These are phyloP conservation scores for Mycena belliarum DNA, from an alignment of 768 basidiomycete genomes.

Conservation along the genomic window DNA sequence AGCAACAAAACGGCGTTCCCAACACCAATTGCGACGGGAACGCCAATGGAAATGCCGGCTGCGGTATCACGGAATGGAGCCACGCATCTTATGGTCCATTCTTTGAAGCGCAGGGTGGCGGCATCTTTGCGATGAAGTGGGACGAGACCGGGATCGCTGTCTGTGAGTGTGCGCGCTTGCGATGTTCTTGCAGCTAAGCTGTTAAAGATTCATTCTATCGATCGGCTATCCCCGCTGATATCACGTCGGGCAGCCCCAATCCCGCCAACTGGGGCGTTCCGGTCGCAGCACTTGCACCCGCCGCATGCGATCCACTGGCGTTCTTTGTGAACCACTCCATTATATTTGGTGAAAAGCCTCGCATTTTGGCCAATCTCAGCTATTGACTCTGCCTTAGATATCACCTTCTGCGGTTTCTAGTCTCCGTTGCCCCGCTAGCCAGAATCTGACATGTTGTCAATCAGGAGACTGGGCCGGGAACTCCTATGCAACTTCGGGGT, in stretches of 20 bases:
- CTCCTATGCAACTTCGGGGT: constrained; percentile 70
- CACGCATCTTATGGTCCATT: constrained; percentile 80
- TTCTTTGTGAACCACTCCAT: constrained; percentile 74
- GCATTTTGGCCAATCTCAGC: constrained; percentile 14
- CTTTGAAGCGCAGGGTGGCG: constrained; percentile 80
- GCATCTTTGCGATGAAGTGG: constrained; percentile 91
- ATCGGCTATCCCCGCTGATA: constrained; percentile 70
- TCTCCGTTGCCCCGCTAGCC: not conserved
- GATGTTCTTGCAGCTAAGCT: constrained; percentile 4
- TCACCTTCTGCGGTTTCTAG: constrained; percentile 72
- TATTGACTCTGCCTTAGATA: constrained; percentile 46
- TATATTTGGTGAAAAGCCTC: constrained; percentile 59
- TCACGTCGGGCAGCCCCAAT: constrained; percentile 58
- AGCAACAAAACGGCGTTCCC: constrained; percentile 51
- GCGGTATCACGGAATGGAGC: constrained; percentile 79
- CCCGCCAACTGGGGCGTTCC: constrained; percentile 72
- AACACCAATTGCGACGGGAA: constrained; percentile 57
- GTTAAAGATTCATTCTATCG: constrained; percentile 79
- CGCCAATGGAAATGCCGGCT: constrained; percentile 65
- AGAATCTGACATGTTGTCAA: not conserved
- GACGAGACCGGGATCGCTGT: constrained; percentile 73
- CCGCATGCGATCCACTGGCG: constrained; percentile 54
- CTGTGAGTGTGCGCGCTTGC: constrained; percentile 49
- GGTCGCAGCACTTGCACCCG: constrained; percentile 57
- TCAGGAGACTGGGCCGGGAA: constrained; percentile 85